Percentiles rank a stretch among this genome's conserved stretches.
Evolutionary conservation across 805 yeast species (phyloP).

Genomic region (Brettanomyces nanus): DNA sequence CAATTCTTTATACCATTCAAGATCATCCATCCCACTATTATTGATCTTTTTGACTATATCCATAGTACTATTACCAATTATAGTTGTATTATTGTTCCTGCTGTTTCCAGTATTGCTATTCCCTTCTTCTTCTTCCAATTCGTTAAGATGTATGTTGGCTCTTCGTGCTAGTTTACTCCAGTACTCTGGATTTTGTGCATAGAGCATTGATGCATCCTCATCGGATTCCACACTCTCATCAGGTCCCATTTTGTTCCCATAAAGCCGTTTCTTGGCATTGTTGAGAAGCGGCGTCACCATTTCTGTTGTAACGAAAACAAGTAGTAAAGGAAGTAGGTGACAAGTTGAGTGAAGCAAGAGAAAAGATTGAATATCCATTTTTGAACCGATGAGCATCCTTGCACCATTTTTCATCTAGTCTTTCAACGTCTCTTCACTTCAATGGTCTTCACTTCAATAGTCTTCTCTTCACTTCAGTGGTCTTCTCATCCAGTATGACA

Average conservation of each 20-base stretch:
- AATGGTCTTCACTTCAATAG: too few relatives aligned
- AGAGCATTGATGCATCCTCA: constrained; percentile 6
- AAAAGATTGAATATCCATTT: too few relatives aligned
- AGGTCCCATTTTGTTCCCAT: constrained; percentile 9
- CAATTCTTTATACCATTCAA: constrained; percentile 28
- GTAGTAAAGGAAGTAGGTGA: too few relatives aligned
- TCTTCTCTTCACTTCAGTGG: too few relatives aligned
- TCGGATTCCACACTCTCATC: constrained; percentile 10
- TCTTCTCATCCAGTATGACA: too few relatives aligned
- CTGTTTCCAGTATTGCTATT: background rate
- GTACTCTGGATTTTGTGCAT: constrained; percentile 15
- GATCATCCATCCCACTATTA: constrained; percentile 5
- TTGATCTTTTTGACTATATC: background rate
- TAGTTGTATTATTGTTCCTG: background rate
- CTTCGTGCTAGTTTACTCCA: constrained; percentile 22
- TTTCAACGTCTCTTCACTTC: too few relatives aligned
- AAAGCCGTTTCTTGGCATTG: constrained; percentile 15
- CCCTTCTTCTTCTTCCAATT: background rate
- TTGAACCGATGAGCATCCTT: too few relatives aligned
- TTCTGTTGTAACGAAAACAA: too few relatives aligned
- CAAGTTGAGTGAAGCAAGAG: too few relatives aligned
- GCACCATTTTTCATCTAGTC: too few relatives aligned
- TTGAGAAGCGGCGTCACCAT: constrained; percentile 18
- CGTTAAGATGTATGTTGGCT: constrained; percentile 19
- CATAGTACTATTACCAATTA: background rate